Evolutionary conservation across 768 basidiomycete species (phyloP), one percentile per base, ranked within the genome.

Genomic region (Leccinum aurantiacum): DNA sequence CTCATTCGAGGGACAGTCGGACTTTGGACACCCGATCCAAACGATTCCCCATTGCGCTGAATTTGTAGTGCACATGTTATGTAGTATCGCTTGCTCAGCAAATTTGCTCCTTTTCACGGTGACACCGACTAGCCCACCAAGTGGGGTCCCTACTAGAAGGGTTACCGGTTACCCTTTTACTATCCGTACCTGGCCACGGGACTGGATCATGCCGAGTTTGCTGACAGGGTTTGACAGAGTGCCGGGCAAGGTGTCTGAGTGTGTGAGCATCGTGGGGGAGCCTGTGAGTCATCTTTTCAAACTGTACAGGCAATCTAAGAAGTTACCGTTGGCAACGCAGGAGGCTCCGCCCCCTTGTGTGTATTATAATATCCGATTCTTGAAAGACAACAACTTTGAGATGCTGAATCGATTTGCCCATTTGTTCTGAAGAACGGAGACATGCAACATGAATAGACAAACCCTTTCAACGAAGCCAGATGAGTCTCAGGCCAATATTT

Each of bases 381-480:
- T 97, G 69, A 91, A 91, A 95, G 1, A 95, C 95, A 47, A 97
- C 82, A 3, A 90, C 95, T 64, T 96, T 87, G 8, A 98, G 77
- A 48, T 92, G 85, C 3, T 72, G 72, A 52, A 87, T 75, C 2
- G 75, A 71, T 37, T 93, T 60, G 1, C 78, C 72, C 0, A 93
- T 89, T 41, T 93, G 84, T 4, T 70, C 57, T 97, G 78, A 1
- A 93, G 73, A 41, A 96, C 86, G 4, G 89, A 92, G 24, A 76
- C 68, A 14, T 93, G 95, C 93, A 93, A 66, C 15, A 54, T 29
- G 46, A 24, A 35, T 27, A 33, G 49, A 41, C 17, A 17, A 15
- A 37, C 27, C 1, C 6, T 27, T 38, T 49, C 52, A 59, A 11
- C 7, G 24, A 56, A 27, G 1, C 14, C 7, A 6, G 27, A 35